Base-by-base conservation (phyloP, 140 eudicot species). In the Stevia rebaudiana region DNA sequence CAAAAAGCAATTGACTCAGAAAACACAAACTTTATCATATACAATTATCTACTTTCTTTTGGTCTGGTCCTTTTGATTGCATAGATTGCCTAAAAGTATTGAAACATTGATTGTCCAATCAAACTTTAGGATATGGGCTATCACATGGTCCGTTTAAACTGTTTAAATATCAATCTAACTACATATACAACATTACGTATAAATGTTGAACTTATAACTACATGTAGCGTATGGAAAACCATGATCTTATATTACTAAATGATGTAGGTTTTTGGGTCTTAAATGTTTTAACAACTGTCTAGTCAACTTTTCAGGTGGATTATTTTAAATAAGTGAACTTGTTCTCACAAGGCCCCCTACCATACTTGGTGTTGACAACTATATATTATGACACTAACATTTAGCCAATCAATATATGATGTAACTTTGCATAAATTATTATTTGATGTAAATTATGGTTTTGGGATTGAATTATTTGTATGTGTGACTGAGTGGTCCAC, bases 331-430 rank as follows among this genome's bases (percentile, higher is more conserved):
- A 65, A 52, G 65, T 56, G 17, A 53, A 73, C n/a, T 11, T 23
- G 25, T 73, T 35, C 63, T 74, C 37, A 67, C 28, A 24, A 21
- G 70, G 79, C 59, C 79, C 69, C 72, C 72, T 63, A 63, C 65
- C 50, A 28, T 31, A 63, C 53, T 55, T 19, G 64, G 25, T 60
- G 57, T 19, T 30, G 70, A 15, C 35, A 61, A 3, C 33, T 0
- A 16, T 52, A 43, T 42, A 58, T 25, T 51, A 70, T 13, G 11
- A 31, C 31, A 70, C 30, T 40, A 63, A 54, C 57, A 73, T 55
- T n/a, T 54, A 54, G 66, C 60, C 25, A 64, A 47, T 36, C 19
- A 56, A 41, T 24, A 16, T 40, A 19, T 22, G 16, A n/a, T n/a
- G 30, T 19, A 43, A 64, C 21, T 54, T 56, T 57, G 67, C 37